Percentiles rank a stretch among this genome's conserved stretches.
These are phyloP conservation scores for Suhomyces pyralidae DNA, from an alignment of 805 yeast species.

Conservation along the genomic window DNA sequence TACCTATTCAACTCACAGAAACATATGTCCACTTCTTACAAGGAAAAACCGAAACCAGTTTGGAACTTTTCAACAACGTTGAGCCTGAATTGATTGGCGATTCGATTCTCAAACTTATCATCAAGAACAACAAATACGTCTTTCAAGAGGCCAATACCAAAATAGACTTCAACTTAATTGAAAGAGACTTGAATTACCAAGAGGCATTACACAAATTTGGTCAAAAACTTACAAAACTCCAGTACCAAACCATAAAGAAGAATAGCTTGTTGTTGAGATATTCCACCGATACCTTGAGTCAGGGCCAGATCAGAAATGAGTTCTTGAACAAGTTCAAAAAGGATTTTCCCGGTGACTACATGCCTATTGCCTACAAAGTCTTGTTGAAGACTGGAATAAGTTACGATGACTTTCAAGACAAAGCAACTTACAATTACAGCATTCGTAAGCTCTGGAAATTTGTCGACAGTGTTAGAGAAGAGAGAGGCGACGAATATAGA, in stretches of 20 bases:
- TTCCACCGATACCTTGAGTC: slow-evolving; percentile 36
- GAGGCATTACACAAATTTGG: slow-evolving; percentile 20
- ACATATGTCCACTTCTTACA: slow-evolving; percentile 48
- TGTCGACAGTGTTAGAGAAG: slow-evolving; percentile 1
- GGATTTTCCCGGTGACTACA: slow-evolving; percentile 30
- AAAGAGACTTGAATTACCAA: slow-evolving; percentile 32
- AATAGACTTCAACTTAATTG: slow-evolving; percentile 18
- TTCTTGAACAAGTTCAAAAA: slow-evolving; percentile 17
- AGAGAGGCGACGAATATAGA: slow-evolving; percentile 12
- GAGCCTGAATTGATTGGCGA: slow-evolving; percentile 34
- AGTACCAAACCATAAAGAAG: slow-evolving; percentile 38
- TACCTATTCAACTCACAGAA: slow-evolving; percentile 59
- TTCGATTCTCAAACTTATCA: slow-evolving; percentile 37
- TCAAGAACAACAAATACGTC: slow-evolving; percentile 44
- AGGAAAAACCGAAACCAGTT: slow-evolving; percentile 34
- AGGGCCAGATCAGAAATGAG: slow-evolving; percentile 18
- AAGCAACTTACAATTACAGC: slow-evolving; percentile 9
- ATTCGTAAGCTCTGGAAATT: slow-evolving; percentile 17
- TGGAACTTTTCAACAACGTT: slow-evolving; percentile 32
- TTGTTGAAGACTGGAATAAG: slow-evolving; percentile 28
- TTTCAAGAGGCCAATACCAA: slow-evolving; percentile 8
- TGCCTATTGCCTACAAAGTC: slow-evolving; percentile 27
- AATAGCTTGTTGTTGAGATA: slow-evolving; percentile 45
- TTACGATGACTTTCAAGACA: slow-evolving; percentile 21
- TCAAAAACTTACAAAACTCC: slow-evolving; percentile 30